Evolutionary conservation across 2,329 filamentous ascomycete species (phyloP).

Genomic region (Aspergillus sp.): DNA sequence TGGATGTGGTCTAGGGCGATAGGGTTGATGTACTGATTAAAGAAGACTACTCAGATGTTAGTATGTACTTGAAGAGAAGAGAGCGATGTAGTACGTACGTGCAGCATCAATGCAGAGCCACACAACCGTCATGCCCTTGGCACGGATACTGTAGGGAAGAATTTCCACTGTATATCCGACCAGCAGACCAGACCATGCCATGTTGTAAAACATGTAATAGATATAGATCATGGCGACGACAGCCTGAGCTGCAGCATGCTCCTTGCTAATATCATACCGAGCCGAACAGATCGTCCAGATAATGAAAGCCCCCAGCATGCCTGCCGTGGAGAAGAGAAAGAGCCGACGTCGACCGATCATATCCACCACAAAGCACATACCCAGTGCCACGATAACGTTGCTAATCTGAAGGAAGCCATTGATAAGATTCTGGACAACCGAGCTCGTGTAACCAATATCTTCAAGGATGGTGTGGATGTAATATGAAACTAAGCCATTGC

Average conservation of each 20-base stretch:
- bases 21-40: conserved; percentile 32
- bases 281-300: conserved; percentile 39
- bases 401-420: conserved; percentile 38
- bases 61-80: background rate
- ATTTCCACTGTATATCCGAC: conserved; percentile 44
- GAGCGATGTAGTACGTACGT: conserved; percentile 4
- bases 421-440: conserved; percentile 36
- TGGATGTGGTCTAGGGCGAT: conserved; percentile 25
- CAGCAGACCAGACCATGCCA: conserved; percentile 33
- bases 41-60: conserved; percentile 18
- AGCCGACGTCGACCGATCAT: conserved; percentile 39
- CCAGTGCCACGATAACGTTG: conserved; percentile 32
- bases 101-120: conserved; percentile 25
- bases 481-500: conserved; percentile 43
- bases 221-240: conserved; percentile 42
- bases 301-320: conserved; percentile 43
- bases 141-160: conserved; percentile 45
- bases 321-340: conserved; percentile 37
- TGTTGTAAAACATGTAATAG: conserved; percentile 38
- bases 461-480: conserved; percentile 35
- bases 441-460: conserved; percentile 32
- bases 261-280: conserved; percentile 27
- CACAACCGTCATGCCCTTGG: conserved; percentile 42
- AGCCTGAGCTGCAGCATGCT: conserved; percentile 27
- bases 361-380: conserved; percentile 38